Evolutionary conservation across 306 rosid genomes (phyloP).

Genomic region (Begonia loranthoides): DNA sequence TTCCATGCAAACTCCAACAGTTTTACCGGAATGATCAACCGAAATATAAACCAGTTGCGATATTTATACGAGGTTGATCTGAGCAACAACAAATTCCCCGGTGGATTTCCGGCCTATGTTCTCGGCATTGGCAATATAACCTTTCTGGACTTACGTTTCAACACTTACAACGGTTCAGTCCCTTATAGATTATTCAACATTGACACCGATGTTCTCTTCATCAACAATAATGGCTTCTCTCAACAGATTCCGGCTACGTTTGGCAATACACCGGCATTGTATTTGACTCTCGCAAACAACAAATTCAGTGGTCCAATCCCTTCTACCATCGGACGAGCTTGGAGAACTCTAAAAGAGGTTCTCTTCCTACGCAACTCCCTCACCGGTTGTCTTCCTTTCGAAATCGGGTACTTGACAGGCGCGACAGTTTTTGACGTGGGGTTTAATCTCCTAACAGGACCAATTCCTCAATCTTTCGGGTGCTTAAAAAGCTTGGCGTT

Average conservation of each 20-base stretch:
- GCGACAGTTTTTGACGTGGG: slow-evolving; percentile 23
- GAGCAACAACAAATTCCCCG: slow-evolving; percentile 28
- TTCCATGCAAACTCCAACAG: slow-evolving; percentile 28
- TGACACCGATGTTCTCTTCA: slow-evolving; percentile 24
- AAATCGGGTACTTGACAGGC: slow-evolving; percentile 17
- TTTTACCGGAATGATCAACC: slow-evolving; percentile 16
- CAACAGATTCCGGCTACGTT: slow-evolving; percentile 14
- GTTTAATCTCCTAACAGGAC: slow-evolving; percentile 15
- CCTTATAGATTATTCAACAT: slow-evolving; percentile 15
- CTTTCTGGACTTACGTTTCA: slow-evolving; percentile 24
- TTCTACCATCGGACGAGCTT: slow-evolving; percentile 18
- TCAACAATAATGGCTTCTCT: slow-evolving; percentile 24
- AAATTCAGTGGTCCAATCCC: slow-evolving; percentile 22
- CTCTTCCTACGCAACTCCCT: slow-evolving; percentile 17
- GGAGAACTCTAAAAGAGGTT: slow-evolving; percentile 16
- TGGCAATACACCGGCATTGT: slow-evolving; percentile 28
- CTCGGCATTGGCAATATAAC: slow-evolving; percentile 19
- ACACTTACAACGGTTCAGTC: slow-evolving; percentile 14
- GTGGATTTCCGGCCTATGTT: slow-evolving; percentile 16
- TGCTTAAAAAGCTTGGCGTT: slow-evolving; percentile 13
- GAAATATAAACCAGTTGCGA: slow-evolving; percentile 12
- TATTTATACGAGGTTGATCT: slow-evolving; percentile 25
- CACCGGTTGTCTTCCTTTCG: slow-evolving; percentile 24
- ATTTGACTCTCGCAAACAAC: slow-evolving; percentile 24
- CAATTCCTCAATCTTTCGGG: slow-evolving; percentile 28